phyloP scores from a whole-genome alignment of 176 grass and related monocot species.

The Musa beccarii region DNA sequence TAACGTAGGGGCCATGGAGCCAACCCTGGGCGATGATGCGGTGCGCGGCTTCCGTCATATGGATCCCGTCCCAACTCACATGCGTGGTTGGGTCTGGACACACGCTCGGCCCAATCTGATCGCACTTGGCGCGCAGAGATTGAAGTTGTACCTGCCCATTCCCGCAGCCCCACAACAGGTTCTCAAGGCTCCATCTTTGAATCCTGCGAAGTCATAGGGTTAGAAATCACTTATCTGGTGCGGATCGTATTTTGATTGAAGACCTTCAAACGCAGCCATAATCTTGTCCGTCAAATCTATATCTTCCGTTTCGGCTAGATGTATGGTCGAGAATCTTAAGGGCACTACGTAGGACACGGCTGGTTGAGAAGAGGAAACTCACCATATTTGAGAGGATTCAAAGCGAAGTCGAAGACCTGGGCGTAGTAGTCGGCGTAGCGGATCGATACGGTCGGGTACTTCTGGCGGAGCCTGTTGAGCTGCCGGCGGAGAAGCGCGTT shows the following conservation, averaged over 20 bases:
- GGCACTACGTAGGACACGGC: neutral
- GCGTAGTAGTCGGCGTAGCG: slow-evolving; percentile 2
- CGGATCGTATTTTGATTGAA: too few relatives aligned
- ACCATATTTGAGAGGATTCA: slow-evolving; percentile 7
- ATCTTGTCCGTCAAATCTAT: neutral
- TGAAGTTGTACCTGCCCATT: slow-evolving; percentile 77
- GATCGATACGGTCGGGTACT: neutral
- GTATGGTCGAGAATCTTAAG: neutral
- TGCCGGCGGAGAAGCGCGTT: slow-evolving; percentile 15
- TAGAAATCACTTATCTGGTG: neutral
- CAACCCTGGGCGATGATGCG: slow-evolving; percentile 51
- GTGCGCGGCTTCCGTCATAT: slow-evolving; percentile 92
- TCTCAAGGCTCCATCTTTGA: slow-evolving; percentile 40
- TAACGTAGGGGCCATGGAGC: slow-evolving; percentile 69
- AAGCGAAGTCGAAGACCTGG: neutral
- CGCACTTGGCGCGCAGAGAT: slow-evolving; percentile 73
- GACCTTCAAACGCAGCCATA: too few relatives aligned
- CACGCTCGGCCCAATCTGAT: slow-evolving; percentile 48
- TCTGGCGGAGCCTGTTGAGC: neutral
- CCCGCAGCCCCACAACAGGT: slow-evolving; percentile 76
- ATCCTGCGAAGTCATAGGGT: slow-evolving; percentile 34
- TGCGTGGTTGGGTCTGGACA: slow-evolving; percentile 50
- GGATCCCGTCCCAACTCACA: slow-evolving; percentile 92
- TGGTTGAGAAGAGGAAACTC: neutral
- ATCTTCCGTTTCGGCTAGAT: neutral